Percentiles rank a stretch among this genome's conserved stretches.
Evolutionary conservation across 371 early-diverging fungal species (phyloP).

Genomic region (Syncephalastrum racemosum): DNA sequence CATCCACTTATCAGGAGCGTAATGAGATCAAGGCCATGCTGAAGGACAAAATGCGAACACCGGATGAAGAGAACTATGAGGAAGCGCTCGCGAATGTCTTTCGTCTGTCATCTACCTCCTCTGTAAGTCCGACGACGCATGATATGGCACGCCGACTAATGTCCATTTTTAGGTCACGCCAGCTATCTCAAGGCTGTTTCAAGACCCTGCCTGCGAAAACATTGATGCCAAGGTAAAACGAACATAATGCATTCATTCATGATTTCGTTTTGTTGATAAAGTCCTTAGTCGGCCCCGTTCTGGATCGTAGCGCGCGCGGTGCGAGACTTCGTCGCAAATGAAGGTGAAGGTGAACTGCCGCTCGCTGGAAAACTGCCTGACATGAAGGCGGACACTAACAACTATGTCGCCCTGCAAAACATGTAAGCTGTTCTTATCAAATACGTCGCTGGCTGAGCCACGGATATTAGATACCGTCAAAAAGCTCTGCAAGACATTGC

Average conservation of each 20-base stretch:
- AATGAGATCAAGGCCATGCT: slow-evolving; percentile 68
- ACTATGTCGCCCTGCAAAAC: slow-evolving; percentile 81
- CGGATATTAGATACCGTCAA: slow-evolving; percentile 62
- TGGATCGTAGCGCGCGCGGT: slow-evolving; percentile 86
- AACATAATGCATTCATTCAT: too few species aligned
- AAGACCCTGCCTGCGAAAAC: slow-evolving; percentile 50
- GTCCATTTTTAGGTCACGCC: slow-evolving; percentile 41
- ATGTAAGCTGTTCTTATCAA: slow-evolving; percentile 48
- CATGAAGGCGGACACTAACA: slow-evolving; percentile 93
- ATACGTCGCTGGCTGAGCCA: neutral
- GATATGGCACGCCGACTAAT: neutral
- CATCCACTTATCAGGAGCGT: slow-evolving; percentile 61
- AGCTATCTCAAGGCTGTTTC: slow-evolving; percentile 50
- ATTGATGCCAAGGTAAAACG: slow-evolving; percentile 54
- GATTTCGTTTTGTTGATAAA: neutral
- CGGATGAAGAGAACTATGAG: slow-evolving; percentile 86
- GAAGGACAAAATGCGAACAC: slow-evolving; percentile 48
- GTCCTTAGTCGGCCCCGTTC: slow-evolving; percentile 69
- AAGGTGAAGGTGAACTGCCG: slow-evolving; percentile 78
- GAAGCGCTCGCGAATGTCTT: slow-evolving; percentile 74
- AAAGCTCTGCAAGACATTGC: slow-evolving; percentile 77
- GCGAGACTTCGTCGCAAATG: slow-evolving; percentile 73
- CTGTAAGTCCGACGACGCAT: slow-evolving; percentile 13
- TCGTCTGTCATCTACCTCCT: slow-evolving; percentile 40
- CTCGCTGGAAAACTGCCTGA: slow-evolving; percentile 88